Evolutionary conservation across 345 rosid genomes (phyloP), one percentile per base, ranked within the genome.

Genomic region (Turritis glabra): DNA sequence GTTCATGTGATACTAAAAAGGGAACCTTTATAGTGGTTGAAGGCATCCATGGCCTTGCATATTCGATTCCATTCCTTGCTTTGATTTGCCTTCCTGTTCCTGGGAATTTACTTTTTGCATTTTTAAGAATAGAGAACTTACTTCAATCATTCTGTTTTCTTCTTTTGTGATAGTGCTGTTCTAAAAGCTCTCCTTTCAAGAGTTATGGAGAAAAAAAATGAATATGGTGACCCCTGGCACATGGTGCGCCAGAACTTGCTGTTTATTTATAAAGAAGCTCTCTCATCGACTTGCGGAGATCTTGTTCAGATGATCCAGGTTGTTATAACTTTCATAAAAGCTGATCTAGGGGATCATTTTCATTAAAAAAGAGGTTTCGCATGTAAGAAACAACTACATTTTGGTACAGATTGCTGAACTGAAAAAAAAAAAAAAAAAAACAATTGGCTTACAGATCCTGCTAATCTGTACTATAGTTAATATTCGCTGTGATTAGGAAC

Each of bases 301-400:
- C 88, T 94, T 67, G 86, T 85, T 46, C 88, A 82, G 80, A 80
- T 87, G 82, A 83, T 94, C 71, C 90, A 91, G 95, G 98, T 91
- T 69, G 21, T 53, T 77, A 59, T 64, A 33, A 38, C 52, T 61
- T 78, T 73, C 51, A 73, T 56, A 29, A 38, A 47, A 63, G 53
- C 65, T 70, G 50, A 37, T 55, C 3, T 35, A 64, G 23, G 29
- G 25, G 17, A 26, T 46, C 40, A 21, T 46, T 54, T 13, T 3
- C 27, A 26, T 64, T 43, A 7, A 70, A 41, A 60, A 76, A 3
- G 13, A 51, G 38, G 55, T 7, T 51, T 51, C 18, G 25, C 64
- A 38, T 27, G 44, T 53, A 54, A 64, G 19, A 64, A 19, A 30
- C 21, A 52, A 15, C 22, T 56, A 46, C 56, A 22, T 18, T 38